These are phyloP conservation scores for Mycena leptocephala DNA, from an alignment of 768 basidiomycete species.

Conservation along the genomic window DNA sequence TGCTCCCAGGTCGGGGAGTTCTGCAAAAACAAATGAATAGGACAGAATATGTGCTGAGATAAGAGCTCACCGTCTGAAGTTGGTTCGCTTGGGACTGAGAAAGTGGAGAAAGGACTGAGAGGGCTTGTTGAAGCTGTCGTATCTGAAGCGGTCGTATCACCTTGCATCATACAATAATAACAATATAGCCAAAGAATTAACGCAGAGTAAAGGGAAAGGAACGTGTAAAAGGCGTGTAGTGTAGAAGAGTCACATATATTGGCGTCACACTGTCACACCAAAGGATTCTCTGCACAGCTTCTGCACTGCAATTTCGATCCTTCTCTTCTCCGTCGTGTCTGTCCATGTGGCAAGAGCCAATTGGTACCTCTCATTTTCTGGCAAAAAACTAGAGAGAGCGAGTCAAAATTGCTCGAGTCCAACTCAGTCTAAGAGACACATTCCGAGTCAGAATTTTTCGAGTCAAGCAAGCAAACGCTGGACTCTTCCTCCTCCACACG, in stretches of 20 bases:
- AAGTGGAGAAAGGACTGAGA: constrained; percentile 57
- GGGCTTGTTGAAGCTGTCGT: constrained; percentile 36
- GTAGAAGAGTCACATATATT: neutral
- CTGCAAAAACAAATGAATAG: constrained; percentile 44
- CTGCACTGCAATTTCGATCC: too few species aligned
- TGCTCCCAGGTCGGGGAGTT: constrained; percentile 72
- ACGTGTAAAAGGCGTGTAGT: constrained; percentile 26
- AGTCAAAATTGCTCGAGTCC: too few species aligned
- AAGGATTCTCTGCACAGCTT: neutral
- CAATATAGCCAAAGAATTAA: constrained; percentile 23
- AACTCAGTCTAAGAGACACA: too few species aligned
- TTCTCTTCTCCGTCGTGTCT: too few species aligned
- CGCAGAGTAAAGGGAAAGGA: neutral
- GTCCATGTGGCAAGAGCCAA: too few species aligned
- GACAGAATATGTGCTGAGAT: neutral
- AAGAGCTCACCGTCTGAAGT: constrained; percentile 54
- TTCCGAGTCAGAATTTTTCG: too few species aligned
- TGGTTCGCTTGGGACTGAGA: constrained; percentile 54
- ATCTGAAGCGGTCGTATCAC: constrained; percentile 38
- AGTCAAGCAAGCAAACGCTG: too few species aligned
- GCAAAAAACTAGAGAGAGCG: too few species aligned
- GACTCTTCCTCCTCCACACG: too few species aligned
- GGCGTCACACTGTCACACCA: neutral
- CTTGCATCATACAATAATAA: constrained; percentile 35
- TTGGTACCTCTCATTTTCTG: too few species aligned